These are phyloP conservation scores for Chlamydomonas reinhardtii DNA, from an alignment of 163 green algal genomes.

Conservation along the genomic window DNA sequence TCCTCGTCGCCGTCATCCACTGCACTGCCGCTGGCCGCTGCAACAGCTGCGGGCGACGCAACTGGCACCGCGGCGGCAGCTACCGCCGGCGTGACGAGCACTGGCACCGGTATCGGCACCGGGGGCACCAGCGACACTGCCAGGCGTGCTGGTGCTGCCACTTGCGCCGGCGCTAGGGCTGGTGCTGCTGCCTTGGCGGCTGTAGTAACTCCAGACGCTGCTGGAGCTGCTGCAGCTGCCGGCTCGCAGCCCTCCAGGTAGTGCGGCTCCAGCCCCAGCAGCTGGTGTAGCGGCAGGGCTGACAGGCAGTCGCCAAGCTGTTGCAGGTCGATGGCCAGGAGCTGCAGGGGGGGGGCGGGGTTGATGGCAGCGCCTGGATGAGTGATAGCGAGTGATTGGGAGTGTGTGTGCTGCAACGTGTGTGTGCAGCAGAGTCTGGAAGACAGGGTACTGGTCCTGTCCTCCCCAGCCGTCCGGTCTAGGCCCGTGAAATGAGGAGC, in stretches of 20 bases:
- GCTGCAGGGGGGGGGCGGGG: background rate
- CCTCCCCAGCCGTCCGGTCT: no score
- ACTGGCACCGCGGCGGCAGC: background rate
- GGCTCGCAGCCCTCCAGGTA: conserved; percentile 25
- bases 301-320: conserved; percentile 23
- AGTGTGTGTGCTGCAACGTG: no score
- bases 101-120: background rate
- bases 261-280: conserved; percentile 35
- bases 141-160: background rate
- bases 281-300: conserved; percentile 26
- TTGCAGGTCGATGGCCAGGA: conserved; percentile 35
- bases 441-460: no score
- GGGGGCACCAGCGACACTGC: background rate
- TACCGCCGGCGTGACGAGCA: background rate
- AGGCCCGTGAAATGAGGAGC: no score
- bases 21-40: background rate
- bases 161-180: background rate
- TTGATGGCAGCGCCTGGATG: no score
- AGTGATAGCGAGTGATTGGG: no score
- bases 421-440: no score
- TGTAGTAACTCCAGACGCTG: background rate
- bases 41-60: background rate
- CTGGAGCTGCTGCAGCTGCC: background rate
- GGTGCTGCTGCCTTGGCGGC: background rate
- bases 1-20: background rate